These are phyloP conservation scores for Aspergillus thermomutatus DNA, from an alignment of 2,329 filamentous ascomycete genomes.

Conservation along the genomic window DNA sequence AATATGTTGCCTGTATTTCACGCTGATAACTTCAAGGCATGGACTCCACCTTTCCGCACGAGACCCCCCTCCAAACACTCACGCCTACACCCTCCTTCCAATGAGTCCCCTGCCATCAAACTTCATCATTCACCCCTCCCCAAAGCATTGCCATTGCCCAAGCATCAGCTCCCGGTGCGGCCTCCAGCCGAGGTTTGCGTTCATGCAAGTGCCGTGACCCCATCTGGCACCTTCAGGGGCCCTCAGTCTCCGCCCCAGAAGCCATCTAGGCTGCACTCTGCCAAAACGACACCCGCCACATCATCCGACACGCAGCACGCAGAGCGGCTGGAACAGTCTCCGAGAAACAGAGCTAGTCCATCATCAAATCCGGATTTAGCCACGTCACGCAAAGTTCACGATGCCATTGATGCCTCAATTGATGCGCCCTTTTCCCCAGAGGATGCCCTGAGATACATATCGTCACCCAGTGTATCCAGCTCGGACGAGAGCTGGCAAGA, in stretches of 20 bases:
- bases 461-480: slow-evolving; percentile 2
- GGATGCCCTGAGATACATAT: background rate
- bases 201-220: slow-evolving; percentile 1
- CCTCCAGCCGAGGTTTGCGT: slow-evolving; percentile 14
- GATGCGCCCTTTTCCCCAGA: slow-evolving; percentile 1
- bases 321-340: background rate
- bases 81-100: background rate
- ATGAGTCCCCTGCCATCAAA: slow-evolving; percentile 2
- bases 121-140: background rate
- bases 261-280: background rate
- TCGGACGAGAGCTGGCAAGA: slow-evolving; percentile 3
- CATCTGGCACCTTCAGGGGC: background rate
- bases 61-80: background rate
- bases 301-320: background rate
- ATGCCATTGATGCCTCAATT: background rate
- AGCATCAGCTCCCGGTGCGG: slow-evolving; percentile 12
- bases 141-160: slow-evolving; percentile 8
- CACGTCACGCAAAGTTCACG: slow-evolving; percentile 1
- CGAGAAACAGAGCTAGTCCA: background rate
- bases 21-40: slow-evolving; percentile 5
- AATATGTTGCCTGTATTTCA: slow-evolving; percentile 7
- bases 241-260: background rate
- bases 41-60: slow-evolving; percentile 2
- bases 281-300: background rate
- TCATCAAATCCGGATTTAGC: background rate